Base-by-base conservation (phyloP, 805 yeast species). In the Lipomyces spencermartinsiae region DNA sequence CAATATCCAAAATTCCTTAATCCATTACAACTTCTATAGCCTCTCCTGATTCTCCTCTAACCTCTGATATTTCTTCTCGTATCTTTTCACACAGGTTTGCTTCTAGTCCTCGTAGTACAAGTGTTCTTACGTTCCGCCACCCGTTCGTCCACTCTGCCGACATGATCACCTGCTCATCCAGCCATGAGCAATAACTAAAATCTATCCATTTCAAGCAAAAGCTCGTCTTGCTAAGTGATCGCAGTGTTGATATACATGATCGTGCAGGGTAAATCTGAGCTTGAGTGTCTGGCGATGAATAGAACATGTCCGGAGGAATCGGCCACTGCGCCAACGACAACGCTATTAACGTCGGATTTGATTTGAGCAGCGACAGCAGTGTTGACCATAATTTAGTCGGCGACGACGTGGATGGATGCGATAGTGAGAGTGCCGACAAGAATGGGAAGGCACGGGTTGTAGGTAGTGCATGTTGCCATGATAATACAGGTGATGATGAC, bases 391-490 rank as follows among this genome's bases (percentile, higher is more conserved):
- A 61, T 37, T 62, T 59, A 16, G 72, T 68, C 7, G 72, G 72
- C 19, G 72, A 69, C 9, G 34, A 43, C 10, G 66, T 63, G 16
- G 63, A 34, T n/a, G 72, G 72, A 49, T 68, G 60, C 2, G 72
- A 64, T 16, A 70, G 61, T 16, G 73, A 70, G n/a, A 71, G 59
- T n/a, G 72, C 64, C 12, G 67, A 51, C 25, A 68, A 63, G 54
- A 61, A 67, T 14, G 74, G 71, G 55, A 70, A 64, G 22, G 61
- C 89, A 29, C 91, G 84, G 66, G 86, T 87, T 78, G 95, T 97
- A 0, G 97, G 94, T 75, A 92, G 95, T 61, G 85, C 84, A 76
- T 93, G 91, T 68, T 93, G 83, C 72, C 94, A 82, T 75, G 92
- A 92, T 72, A 86, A 86, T 74, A 93, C 97, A 77, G 91, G 96